phyloP scores from a whole-genome alignment of 352 stramenopile species.

The Thalassiosira hispida region DNA sequence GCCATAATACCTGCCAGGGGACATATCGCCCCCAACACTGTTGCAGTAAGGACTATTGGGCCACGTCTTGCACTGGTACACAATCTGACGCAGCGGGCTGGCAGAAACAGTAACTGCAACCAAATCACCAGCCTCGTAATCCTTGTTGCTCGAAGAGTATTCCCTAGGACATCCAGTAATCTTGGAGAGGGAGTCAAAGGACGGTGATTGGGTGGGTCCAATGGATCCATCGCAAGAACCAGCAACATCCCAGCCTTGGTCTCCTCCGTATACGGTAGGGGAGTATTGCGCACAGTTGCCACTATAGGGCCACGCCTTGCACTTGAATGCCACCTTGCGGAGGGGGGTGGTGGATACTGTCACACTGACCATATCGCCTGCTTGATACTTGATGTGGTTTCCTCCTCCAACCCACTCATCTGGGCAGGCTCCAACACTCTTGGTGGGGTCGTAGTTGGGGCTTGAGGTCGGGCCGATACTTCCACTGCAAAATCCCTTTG shows the following conservation, averaged over 20 bases:
- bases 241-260: constrained; percentile 1
- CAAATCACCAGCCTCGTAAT: neutral
- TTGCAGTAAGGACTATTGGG: neutral
- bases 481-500: neutral
- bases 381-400: neutral
- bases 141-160: neutral
- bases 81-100: neutral
- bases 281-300: neutral
- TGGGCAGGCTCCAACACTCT: neutral
- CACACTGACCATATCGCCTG: neutral
- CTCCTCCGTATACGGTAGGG: neutral
- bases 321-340: neutral
- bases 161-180: neutral
- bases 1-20: neutral
- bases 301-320: neutral
- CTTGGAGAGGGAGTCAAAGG: neutral
- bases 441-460: neutral
- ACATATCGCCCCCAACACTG: neutral
- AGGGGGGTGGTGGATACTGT: neutral
- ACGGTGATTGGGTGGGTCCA: neutral
- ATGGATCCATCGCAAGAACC: constrained; percentile 13
- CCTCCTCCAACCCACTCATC: neutral
- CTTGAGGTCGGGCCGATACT: neutral
- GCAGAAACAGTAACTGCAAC: neutral
- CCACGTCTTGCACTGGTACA: neutral